phyloP scores from a whole-genome alignment of 2,329 filamentous ascomycete genomes.

The Ophiostoma ips region DNA sequence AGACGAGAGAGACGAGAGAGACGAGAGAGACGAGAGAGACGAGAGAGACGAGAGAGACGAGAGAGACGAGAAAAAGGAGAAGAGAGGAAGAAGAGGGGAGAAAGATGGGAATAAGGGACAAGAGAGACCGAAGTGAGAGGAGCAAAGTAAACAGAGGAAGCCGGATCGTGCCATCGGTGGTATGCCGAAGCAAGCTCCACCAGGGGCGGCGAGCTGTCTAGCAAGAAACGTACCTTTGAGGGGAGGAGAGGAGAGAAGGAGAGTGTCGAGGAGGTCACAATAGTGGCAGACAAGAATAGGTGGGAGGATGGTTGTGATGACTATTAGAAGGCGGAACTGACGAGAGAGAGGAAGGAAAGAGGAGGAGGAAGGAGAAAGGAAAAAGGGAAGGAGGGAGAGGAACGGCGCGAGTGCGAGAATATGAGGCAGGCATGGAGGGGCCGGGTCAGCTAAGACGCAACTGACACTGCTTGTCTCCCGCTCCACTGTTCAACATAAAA shows the following conservation, averaged over 20 bases:
- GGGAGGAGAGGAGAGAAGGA: not conserved
- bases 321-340: no score
- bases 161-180: not conserved
- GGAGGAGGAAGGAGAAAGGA: not conserved
- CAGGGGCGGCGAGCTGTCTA: not conserved
- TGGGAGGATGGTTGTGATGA: not conserved
- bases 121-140: not conserved
- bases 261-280: not conserved
- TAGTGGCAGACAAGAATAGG: not conserved
- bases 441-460: not conserved
- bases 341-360: not conserved
- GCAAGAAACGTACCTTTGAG: not conserved
- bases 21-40: not conserved
- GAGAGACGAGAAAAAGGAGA: not conserved
- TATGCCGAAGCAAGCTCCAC: constrained; percentile 1
- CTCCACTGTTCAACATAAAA: no score
- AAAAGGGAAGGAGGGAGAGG: not conserved
- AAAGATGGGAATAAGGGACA: not conserved
- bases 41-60: not conserved
- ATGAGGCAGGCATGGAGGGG: not conserved
- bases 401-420: not conserved
- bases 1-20: not conserved
- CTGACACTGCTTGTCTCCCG: not conserved
- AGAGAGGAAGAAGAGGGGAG: not conserved
- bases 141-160: no score